These are phyloP conservation scores for Ocimum tenuiflorum DNA, from an alignment of 257 asterid species.

Conservation along the genomic window DNA sequence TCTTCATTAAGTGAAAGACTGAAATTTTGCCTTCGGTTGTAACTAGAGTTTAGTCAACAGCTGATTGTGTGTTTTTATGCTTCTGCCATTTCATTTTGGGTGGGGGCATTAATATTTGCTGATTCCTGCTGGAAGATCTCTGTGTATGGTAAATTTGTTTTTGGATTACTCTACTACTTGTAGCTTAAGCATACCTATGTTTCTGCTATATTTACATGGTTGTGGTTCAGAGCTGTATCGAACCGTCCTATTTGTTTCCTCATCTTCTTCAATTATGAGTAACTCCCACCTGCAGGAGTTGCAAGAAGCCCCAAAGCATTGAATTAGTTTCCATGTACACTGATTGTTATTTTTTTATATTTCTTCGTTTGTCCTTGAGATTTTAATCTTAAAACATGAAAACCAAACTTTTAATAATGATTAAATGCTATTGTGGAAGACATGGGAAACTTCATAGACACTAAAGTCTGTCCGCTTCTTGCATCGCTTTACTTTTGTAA, in stretches of 20 bases:
- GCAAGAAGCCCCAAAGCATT: neutral
- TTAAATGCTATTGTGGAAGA: neutral
- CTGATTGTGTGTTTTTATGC: neutral
- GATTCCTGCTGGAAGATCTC: neutral
- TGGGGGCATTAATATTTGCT: neutral
- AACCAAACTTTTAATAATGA: neutral
- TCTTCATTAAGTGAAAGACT: neutral
- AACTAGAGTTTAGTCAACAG: neutral
- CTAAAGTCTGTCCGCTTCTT: neutral
- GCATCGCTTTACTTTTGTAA: neutral
- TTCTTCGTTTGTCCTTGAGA: neutral
- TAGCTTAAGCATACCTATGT: neutral
- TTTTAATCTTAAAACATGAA: neutral
- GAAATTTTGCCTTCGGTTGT: neutral
- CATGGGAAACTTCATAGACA: neutral
- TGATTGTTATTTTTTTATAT: neutral
- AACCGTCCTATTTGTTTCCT: neutral
- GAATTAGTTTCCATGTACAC: neutral
- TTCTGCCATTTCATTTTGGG: neutral
- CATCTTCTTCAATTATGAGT: neutral
- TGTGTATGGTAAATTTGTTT: neutral
- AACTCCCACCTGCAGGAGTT: neutral
- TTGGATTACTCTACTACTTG: neutral
- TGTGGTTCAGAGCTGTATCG: neutral
- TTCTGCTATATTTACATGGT: neutral